A percentile compares a stretch with the other conserved stretches of the same genome.
These are phyloP conservation scores for Coprinopsis marcescibilis DNA, from an alignment of 768 basidiomycete species.

Conservation along the genomic window DNA sequence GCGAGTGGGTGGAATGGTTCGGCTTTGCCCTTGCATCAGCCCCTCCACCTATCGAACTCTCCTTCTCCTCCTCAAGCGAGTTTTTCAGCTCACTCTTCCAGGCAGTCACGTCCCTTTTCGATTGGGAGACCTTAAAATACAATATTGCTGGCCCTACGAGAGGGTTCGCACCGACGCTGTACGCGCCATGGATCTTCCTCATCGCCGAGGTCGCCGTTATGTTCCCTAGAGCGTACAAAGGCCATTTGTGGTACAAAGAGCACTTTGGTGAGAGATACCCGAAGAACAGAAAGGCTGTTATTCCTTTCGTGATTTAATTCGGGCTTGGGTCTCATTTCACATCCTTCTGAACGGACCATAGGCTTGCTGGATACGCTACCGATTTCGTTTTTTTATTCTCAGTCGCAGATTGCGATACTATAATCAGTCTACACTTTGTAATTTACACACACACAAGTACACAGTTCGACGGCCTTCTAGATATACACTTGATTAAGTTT, in stretches of 20 bases:
- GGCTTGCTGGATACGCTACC: too few species aligned
- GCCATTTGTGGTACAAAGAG: conserved; percentile 80
- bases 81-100: conserved; percentile 11
- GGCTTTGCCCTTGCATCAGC: conserved; percentile 79
- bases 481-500: too few species aligned
- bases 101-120: conserved; percentile 12
- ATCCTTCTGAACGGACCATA: too few species aligned
- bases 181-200: conserved; percentile 81
- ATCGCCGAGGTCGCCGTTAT: conserved; percentile 67
- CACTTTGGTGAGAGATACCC: conserved; percentile 78
- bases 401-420: too few species aligned
- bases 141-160: conserved; percentile 23
- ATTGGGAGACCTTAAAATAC: conserved; percentile 17
- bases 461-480: too few species aligned
- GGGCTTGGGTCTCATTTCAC: too few species aligned
- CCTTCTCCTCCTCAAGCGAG: conserved; percentile 17
- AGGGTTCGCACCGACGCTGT: conserved; percentile 35
- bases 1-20: conserved; percentile 94
- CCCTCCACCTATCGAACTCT: conserved; percentile 33
- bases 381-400: too few species aligned
- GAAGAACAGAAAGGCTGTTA: conserved; percentile 62
- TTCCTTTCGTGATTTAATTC: conserved; percentile 71
- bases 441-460: too few species aligned
- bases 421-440: too few species aligned
- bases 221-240: conserved; percentile 75